These are phyloP conservation scores for Leccinum broughii DNA, from an alignment of 768 basidiomycete species.

Conservation along the genomic window DNA sequence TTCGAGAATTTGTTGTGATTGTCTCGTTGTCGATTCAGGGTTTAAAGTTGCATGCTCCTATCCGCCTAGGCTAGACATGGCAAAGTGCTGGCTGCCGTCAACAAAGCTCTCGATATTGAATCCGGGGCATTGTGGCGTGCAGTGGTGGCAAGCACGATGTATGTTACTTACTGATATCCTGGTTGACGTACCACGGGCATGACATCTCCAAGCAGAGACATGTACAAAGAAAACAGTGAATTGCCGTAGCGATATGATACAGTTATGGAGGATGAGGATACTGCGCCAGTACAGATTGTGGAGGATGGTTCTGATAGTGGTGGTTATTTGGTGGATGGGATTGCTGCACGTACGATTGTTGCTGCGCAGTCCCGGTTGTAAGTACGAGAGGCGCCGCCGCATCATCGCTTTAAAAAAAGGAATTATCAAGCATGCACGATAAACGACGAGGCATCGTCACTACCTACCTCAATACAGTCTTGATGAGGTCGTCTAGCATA, in stretches of 20 bases:
- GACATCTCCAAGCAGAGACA: neutral
- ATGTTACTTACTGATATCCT: neutral
- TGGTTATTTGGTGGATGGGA: conserved; percentile 11
- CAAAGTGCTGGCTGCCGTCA: too few species aligned
- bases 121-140: neutral
- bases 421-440: neutral
- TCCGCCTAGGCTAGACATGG: neutral
- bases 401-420: conserved; percentile 25
- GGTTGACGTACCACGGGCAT: neutral
- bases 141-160: neutral
- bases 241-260: neutral
- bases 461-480: conserved; percentile 52
- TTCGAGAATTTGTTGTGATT: neutral
- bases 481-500: conserved; percentile 55
- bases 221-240: neutral
- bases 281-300: conserved; percentile 14
- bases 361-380: conserved; percentile 9
- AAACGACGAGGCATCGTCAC: conserved; percentile 1
- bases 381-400: conserved; percentile 19
- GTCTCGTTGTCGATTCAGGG: neutral
- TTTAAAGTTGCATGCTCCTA: neutral
- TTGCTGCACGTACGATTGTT: conserved; percentile 11
- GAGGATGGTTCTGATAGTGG: conserved; percentile 10
- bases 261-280: conserved; percentile 21
- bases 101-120: neutral